Base-by-base conservation (phyloP, 768 basidiomycete species). In the Termitomyces sp. region DNA sequence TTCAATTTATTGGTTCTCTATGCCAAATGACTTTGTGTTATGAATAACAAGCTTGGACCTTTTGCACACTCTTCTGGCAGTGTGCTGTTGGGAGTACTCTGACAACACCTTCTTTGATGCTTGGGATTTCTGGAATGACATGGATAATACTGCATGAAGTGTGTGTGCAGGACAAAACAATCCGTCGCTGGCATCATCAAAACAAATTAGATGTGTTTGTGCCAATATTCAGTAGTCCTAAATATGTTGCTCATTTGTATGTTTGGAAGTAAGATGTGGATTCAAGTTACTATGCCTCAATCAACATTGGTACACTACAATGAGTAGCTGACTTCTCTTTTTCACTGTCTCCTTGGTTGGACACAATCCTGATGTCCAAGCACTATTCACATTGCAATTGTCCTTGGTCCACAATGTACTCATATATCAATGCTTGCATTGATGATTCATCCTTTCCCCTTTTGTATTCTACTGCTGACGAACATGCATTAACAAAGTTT, bases 271-370 rank as follows among this genome's bases (percentile, higher is more conserved):
- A 88, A 85, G 64, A 71, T 60, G 66, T 65, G 18, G 87, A 88
- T 44, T 69, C 81, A 0, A 83, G 81, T 60, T 89, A 88, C 65
- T 79, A 83, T 57, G 83, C 79, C 1, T 66, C 69, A 18, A 67
- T 88, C 2, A 71, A 63, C 51, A 76, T 88, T 37, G 87, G 87
- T 10, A 83, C 85, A 58, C 87, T 86, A n/a, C n/a, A n/a, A 83
- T 86, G 65, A 73, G 84, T 79, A 9, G 13, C 15, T 37, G 41
- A 28, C 42, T 36, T 20, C 29, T 51, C n/a, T 39, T 31, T 15
- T 4, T 9, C 33, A 31, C 13, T 4, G 34, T 48, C 45, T 3
- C 9, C 39, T 51, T 9, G 15, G 36, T 22, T 16, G 20, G 34
- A 6, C 10, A 26, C n/a, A 22, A 49, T 4, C 33, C 22, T 22